Evolutionary conservation across 805 yeast genomes (phyloP), one percentile per base, ranked within the genome.

Genomic region (Candida nanaspora): DNA sequence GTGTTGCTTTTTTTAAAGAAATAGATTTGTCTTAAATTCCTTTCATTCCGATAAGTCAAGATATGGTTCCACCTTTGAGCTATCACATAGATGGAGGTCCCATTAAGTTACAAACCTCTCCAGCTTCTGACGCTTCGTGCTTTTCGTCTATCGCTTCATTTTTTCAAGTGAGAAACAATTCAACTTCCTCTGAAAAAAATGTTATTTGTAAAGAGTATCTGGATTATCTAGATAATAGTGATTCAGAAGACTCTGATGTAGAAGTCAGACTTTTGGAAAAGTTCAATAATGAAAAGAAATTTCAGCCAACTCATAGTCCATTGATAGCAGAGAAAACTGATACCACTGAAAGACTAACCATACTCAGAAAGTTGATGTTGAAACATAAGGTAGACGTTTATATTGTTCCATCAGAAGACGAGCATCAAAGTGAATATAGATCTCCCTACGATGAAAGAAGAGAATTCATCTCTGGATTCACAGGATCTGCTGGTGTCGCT

Each of bases 401-500:
- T 53, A 69, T 78, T 37, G 60, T 78, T 8, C 70, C 70, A 2
- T 80, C 94, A 32, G 96, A 87, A 57, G 98, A 91, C 57, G 95
- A 86, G 51, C 98, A 91, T 60, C 91, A 84, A 59, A 79, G 89
- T 22, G 98, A 91, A 63, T 89, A 89, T 52, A 91, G 91, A 7
- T 74, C 93, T 0, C 65, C 72, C 1, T 76, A 82, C 13, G 98
- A 91, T 59, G 86, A 82, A 56, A 76, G 96, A 50, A 70, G 97
- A 42, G 82, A 77, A 41, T 91, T 72, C 52, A 82, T 91, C 22
- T 74, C 89, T 6, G 97, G 88, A 0, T 91, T 91, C 63, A 82
- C 91, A 11, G 98, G 98, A 1, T 80, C 91, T 37, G 95, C 97
- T 2, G 98, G 98, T 20, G 67, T 86, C 19, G 97, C 96, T 1